Conservation (phyloP, 2,329 filamentous ascomycete genomes). For the Leptosphaerulina australis region DNA sequence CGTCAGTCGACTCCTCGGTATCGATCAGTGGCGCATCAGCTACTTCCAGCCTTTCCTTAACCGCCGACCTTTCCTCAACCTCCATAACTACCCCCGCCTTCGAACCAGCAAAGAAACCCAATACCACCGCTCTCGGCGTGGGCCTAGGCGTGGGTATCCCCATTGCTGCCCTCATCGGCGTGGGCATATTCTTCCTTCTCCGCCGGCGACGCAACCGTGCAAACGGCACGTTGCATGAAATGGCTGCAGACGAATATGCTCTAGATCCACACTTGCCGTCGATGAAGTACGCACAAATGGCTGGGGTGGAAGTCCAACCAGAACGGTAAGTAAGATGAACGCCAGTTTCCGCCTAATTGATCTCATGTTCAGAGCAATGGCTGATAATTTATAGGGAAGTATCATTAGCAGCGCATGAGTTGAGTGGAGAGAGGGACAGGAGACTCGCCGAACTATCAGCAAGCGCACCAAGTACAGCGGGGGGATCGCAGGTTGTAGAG, state of each 20-base stretch:
- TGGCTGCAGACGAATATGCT: constrained; percentile 4
- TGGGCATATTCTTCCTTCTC: constrained; percentile 9
- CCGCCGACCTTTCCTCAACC: no score
- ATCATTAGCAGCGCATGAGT: not conserved
- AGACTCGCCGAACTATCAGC: constrained; percentile 3
- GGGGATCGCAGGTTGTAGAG: not conserved
- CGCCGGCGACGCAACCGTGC: constrained; percentile 4
- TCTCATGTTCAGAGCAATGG: not conserved
- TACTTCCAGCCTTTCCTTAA: no score
- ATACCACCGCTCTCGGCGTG: constrained; percentile 16
- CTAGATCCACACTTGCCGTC: not conserved
- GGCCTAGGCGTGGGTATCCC: constrained; percentile 18
- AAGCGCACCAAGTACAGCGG: not conserved
- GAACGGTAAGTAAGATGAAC: not conserved
- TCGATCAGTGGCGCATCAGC: not conserved
- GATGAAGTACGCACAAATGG: constrained; percentile 10
- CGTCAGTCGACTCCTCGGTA: constrained; percentile 4
- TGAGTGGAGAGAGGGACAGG: not conserved
- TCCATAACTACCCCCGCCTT: not conserved
- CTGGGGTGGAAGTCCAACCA: not conserved
- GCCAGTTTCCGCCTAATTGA: not conserved
- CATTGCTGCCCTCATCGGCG: constrained; percentile 8
- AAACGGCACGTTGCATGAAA: not conserved
- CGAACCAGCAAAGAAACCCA: constrained; percentile 3
- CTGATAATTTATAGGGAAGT: not conserved